phyloP scores from a whole-genome alignment of 2,329 filamentous ascomycete species.

The Talaromyces pinophilus region DNA sequence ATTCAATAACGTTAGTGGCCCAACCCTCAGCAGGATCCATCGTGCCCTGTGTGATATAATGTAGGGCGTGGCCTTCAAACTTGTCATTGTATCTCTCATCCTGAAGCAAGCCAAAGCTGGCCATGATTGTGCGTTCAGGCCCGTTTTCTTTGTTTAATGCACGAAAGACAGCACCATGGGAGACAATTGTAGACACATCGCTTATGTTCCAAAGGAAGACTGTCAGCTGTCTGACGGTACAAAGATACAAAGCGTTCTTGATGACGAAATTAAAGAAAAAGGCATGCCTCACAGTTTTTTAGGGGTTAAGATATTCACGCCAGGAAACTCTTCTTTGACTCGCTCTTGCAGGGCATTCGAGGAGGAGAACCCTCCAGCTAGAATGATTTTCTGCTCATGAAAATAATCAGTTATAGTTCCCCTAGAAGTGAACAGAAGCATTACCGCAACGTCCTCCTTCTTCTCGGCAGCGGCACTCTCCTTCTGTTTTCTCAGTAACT shows the following conservation, averaged over 20 bases:
- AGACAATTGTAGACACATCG: neutral
- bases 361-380: neutral
- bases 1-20: neutral
- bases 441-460: neutral
- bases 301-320: neutral
- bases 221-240: neutral
- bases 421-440: neutral
- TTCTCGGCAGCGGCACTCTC: neutral
- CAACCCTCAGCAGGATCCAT: neutral
- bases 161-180: conserved; percentile 14
- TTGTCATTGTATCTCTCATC: neutral
- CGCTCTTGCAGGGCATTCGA: neutral
- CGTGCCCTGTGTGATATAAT: neutral
- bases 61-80: neutral
- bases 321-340: neutral
- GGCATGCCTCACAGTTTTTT: neutral
- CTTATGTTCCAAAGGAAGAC: neutral
- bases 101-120: conserved; percentile 7
- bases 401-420: neutral
- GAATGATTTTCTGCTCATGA: conserved; percentile 1
- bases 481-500: neutral
- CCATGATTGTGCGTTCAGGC: neutral
- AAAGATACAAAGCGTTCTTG: neutral
- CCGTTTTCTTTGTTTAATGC: conserved; percentile 7
- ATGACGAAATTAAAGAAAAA: neutral